A percentile compares a stretch with the other conserved stretches of the same genome.
phyloP scores from a whole-genome alignment of 2,329 filamentous ascomycete genomes.

The Neurospora sp. region DNA sequence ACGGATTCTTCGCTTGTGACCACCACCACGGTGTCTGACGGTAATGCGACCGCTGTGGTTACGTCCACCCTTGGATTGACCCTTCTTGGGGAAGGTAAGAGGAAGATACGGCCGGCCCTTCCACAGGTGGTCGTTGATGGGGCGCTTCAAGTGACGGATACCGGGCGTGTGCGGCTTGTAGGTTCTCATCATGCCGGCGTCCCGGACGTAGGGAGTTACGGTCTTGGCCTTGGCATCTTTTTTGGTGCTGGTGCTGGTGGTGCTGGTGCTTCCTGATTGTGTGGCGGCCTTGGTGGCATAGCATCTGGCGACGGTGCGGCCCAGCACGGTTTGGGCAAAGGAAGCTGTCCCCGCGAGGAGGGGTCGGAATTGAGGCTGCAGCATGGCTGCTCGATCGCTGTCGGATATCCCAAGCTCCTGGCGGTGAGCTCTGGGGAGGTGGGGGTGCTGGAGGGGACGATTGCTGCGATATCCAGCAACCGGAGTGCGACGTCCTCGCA shows the following conservation, averaged over 20 bases:
- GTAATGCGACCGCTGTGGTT: conserved; percentile 82
- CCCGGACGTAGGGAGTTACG: conserved; percentile 2
- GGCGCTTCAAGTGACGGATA: conserved; percentile 79
- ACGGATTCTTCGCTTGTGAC: conserved; percentile 82
- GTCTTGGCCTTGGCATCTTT: conserved; percentile 16
- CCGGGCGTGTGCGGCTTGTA: conserved; percentile 93
- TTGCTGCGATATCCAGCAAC: background rate
- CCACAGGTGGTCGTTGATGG: conserved; percentile 95
- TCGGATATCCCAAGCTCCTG: background rate
- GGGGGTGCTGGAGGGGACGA: background rate
- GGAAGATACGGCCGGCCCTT: conserved; percentile 76
- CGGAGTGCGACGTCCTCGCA: background rate
- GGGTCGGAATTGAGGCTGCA: conserved; percentile 55
- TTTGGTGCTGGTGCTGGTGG: background rate
- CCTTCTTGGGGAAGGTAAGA: conserved; percentile 86
- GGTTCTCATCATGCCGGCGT: conserved; percentile 54
- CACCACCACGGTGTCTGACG: conserved; percentile 85
- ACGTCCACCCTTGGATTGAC: conserved; percentile 83
- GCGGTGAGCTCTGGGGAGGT: background rate
- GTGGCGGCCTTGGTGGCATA: conserved; percentile 15
- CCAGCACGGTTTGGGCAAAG: conserved; percentile 14
- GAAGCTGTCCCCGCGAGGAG: conserved; percentile 20
- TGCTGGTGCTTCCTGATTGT: background rate
- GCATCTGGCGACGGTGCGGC: conserved; percentile 12
- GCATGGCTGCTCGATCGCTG: conserved; percentile 34